These are phyloP conservation scores for Mycena vitilis DNA, from an alignment of 768 basidiomycete species.

Conservation along the genomic window DNA sequence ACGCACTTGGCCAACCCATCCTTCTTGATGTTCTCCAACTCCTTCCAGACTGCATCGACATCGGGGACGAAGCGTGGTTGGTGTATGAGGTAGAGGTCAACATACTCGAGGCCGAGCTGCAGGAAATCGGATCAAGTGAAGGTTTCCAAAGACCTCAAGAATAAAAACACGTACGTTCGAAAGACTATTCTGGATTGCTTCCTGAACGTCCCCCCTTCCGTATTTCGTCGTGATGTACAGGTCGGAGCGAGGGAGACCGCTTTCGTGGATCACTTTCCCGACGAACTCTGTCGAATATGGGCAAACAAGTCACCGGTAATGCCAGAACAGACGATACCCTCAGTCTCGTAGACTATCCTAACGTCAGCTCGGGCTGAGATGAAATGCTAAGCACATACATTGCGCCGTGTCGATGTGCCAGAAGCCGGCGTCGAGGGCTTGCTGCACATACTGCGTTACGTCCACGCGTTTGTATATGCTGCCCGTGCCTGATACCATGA, in stretches of 20 bases:
- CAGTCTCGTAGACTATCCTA: slow-evolving; percentile 27
- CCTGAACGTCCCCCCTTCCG: slow-evolving; percentile 40
- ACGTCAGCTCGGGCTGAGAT: not conserved
- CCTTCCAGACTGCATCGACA: slow-evolving; percentile 49
- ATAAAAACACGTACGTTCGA: slow-evolving; percentile 44
- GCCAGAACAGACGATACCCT: slow-evolving; percentile 40
- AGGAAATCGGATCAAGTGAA: not conserved
- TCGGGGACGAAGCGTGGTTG: slow-evolving; percentile 43
- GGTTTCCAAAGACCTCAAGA: not conserved
- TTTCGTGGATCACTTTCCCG: slow-evolving; percentile 43
- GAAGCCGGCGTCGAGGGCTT: slow-evolving; percentile 60
- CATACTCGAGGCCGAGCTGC: slow-evolving; percentile 56
- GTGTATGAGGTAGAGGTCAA: slow-evolving; percentile 68
- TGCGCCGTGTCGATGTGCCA: slow-evolving; percentile 62
- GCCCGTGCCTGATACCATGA: slow-evolving; percentile 25
- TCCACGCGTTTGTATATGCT: slow-evolving; percentile 45
- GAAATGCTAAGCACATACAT: slow-evolving; percentile 38
- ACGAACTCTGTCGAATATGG: slow-evolving; percentile 41
- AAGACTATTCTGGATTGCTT: slow-evolving; percentile 50
- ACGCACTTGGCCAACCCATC: slow-evolving; percentile 41
- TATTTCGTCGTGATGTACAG: slow-evolving; percentile 55
- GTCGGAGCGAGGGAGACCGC: slow-evolving; percentile 44
- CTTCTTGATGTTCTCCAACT: slow-evolving; percentile 54
- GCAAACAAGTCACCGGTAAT: slow-evolving; percentile 9
- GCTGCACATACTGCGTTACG: slow-evolving; percentile 55